A percentile compares a stretch with the other conserved stretches of the same genome.
Evolutionary conservation across 495 filamentous ascomycete genomes (phyloP).

Genomic region (Mytilinidion resinicola): DNA sequence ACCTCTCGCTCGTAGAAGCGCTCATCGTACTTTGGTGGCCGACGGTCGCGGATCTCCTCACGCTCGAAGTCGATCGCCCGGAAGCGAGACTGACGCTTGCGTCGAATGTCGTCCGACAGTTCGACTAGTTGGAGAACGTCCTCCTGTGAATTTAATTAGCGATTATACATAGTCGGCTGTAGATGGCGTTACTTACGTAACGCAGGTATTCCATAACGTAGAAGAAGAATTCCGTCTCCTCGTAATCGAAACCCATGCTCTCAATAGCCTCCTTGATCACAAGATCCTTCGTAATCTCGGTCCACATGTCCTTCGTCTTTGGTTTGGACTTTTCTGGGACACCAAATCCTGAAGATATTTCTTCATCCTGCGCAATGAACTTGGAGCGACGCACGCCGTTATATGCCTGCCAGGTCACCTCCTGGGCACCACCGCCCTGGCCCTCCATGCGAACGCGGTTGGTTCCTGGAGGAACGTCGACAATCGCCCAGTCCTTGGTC

Average conservation of each 20-base stretch:
- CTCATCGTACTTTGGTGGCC: conserved; percentile 26
- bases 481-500: conserved; percentile 67
- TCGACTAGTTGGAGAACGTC: conserved; percentile 81
- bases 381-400: conserved; percentile 66
- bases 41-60: conserved; percentile 35
- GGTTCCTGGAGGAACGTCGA: conserved; percentile 75
- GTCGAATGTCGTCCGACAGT: conserved; percentile 73
- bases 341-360: conserved; percentile 19
- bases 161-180: background rate
- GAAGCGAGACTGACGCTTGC: conserved; percentile 65
- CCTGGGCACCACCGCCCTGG: conserved; percentile 57
- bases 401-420: conserved; percentile 69
- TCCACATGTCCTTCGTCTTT: conserved; percentile 73
- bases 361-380: conserved; percentile 53
- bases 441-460: conserved; percentile 70
- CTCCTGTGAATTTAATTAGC: conserved; percentile 49
- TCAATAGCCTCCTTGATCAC: conserved; percentile 86
- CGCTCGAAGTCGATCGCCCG: conserved; percentile 79
- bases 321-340: conserved; percentile 19
- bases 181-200: conserved; percentile 56
- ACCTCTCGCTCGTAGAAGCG: conserved; percentile 32
- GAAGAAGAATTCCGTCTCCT: conserved; percentile 84
- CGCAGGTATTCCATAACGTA: conserved; percentile 88
- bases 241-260: conserved; percentile 75
- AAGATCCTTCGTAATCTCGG: conserved; percentile 91